phyloP scores from a whole-genome alignment of 2,329 filamentous ascomycete genomes.

The Colletotrichum sp. region DNA sequence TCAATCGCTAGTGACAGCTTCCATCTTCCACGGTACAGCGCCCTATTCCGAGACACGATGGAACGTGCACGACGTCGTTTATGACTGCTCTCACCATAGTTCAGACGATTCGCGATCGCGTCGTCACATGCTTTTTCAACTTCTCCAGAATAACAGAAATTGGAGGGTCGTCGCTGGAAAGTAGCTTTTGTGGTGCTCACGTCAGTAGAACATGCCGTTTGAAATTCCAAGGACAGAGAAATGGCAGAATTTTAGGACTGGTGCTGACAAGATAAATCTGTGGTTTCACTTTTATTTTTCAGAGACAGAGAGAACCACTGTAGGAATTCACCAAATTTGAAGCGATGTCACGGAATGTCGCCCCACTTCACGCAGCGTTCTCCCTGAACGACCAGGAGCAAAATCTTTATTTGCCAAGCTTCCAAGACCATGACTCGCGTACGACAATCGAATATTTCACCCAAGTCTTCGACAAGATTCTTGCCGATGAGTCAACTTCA shows the following conservation, averaged over 20 bases:
- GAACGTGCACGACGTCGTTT: neutral
- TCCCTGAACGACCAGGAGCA: neutral
- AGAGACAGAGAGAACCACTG: neutral
- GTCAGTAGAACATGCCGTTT: neutral
- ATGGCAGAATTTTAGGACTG: neutral
- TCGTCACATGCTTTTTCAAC: neutral
- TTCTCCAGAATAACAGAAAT: neutral
- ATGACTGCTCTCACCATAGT: neutral
- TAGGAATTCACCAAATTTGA: neutral
- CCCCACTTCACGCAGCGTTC: neutral
- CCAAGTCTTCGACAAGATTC: neutral
- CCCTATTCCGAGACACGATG: neutral
- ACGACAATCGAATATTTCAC: neutral
- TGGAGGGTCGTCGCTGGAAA: neutral
- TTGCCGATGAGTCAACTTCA: neutral
- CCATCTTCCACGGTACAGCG: neutral
- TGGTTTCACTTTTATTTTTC: neutral
- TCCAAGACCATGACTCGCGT: neutral
- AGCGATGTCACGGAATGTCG: neutral
- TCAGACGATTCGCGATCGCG: neutral
- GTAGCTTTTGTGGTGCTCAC: neutral
- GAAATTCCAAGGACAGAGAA: neutral
- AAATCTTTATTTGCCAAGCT: neutral
- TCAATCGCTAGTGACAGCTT: neutral
- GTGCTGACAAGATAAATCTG: neutral